Evolutionary conservation across 345 rosid species (phyloP), one percentile per base, ranked within the genome.

Genomic region (Aurinia saxatilis): DNA sequence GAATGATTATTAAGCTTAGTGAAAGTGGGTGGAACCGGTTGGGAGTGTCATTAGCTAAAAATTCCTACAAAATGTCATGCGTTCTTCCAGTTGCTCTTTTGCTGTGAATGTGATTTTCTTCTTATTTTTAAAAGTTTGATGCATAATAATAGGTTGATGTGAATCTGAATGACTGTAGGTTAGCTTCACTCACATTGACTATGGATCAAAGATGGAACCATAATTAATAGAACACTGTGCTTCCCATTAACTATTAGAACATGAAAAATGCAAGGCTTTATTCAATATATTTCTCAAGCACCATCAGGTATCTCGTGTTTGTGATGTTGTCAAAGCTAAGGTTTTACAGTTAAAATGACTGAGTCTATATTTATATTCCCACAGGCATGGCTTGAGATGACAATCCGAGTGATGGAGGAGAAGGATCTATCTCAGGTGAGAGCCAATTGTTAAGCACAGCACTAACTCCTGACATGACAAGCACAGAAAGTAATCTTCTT

Each of bases 151-250:
- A n/a, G n/a, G n/a, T n/a, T n/a, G n/a, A n/a, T n/a, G n/a, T n/a
- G n/a, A n/a, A n/a, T n/a, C n/a, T n/a, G n/a, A n/a, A n/a, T n/a
- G n/a, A n/a, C n/a, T n/a, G n/a, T n/a, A n/a, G n/a, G n/a, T n/a
- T n/a, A n/a, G n/a, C n/a, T n/a, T n/a, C n/a, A n/a, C n/a, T n/a
- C n/a, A n/a, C n/a, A n/a, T n/a, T n/a, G n/a, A n/a, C n/a, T n/a
- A n/a, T n/a, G n/a, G n/a, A n/a, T n/a, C n/a, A n/a, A n/a, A n/a
- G n/a, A n/a, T n/a, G n/a, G n/a, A n/a, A n/a, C n/a, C n/a, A n/a
- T n/a, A n/a, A n/a, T n/a, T n/a, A n/a, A n/a, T n/a, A n/a, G 85
- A 78, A 17, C 87, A 29, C 12, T 60, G 81, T 66, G 68, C 42
- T 27, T 60, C 80, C 35, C 83, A 72, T 73, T 71, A 46, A 4